A percentile compares a stretch with the other conserved stretches of the same genome.
Conservation (phyloP, 2,329 filamentous ascomycete genomes). For the Alternaria dauci region DNA sequence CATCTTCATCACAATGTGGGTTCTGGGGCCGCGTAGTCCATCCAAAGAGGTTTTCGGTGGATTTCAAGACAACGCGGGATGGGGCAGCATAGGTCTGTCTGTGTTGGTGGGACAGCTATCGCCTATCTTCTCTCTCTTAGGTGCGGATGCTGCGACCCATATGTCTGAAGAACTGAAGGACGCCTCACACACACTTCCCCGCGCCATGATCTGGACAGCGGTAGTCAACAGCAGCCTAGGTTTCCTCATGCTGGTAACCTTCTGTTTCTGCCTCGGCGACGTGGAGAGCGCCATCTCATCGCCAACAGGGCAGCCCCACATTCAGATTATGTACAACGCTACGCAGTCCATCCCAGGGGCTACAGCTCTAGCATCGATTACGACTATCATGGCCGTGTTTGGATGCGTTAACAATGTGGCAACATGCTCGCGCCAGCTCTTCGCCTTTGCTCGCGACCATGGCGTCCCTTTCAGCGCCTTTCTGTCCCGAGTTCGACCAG, state of each 20-base stretch:
- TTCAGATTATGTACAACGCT: conserved; percentile 38
- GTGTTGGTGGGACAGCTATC: conserved; percentile 34
- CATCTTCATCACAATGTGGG: conserved; percentile 51
- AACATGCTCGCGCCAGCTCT: conserved; percentile 45
- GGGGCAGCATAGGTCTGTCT: conserved; percentile 36
- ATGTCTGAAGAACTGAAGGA: conserved; percentile 48
- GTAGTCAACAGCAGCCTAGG: conserved; percentile 50
- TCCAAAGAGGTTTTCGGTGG: conserved; percentile 34
- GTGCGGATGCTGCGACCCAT: conserved; percentile 42
- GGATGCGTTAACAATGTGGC: conserved; percentile 37
- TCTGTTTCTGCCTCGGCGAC: conserved; percentile 38
- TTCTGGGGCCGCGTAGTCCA: conserved; percentile 33
- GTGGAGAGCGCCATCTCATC: conserved; percentile 23
- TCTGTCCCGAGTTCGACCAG: conserved; percentile 26
- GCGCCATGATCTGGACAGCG: conserved; percentile 53
- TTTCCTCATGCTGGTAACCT: conserved; percentile 49
- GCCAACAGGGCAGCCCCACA: conserved; percentile 32
- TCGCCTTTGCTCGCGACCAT: conserved; percentile 45
- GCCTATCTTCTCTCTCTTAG: conserved; percentile 34
- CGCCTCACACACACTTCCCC: conserved; percentile 47
- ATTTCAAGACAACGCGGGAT: conserved; percentile 40
- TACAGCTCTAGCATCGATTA: conserved; percentile 35
- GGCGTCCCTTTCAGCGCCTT: conserved; percentile 25
- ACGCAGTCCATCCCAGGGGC: conserved; percentile 32
- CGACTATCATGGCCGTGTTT: conserved; percentile 38